These are phyloP conservation scores for Salvia miltiorrhiza DNA, from an alignment of 257 asterid genomes.

Conservation along the genomic window DNA sequence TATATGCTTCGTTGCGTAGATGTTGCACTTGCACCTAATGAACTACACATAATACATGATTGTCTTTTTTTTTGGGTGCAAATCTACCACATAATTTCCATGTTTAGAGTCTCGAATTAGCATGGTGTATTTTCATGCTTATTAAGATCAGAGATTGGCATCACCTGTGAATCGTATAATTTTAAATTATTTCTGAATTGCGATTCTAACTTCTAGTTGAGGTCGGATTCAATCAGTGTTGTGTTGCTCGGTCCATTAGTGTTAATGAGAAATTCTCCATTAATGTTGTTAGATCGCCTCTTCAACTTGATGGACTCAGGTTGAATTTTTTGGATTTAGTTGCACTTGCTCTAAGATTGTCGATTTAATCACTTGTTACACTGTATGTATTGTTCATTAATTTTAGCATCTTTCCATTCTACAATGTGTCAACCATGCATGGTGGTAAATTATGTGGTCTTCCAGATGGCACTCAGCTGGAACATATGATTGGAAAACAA, in stretches of 20 bases:
- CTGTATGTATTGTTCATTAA: not conserved
- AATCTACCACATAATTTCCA: no score
- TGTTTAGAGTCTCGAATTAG: no score
- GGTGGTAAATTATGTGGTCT: not conserved
- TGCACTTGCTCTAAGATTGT: not conserved
- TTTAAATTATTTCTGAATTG: no score
- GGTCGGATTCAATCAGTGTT: no score
- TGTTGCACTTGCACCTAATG: no score
- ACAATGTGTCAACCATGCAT: not conserved
- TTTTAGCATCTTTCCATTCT: not conserved
- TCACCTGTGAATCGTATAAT: not conserved
- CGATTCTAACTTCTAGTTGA: no score
- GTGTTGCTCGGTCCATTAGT: not conserved
- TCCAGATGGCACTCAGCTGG: slow-evolving; percentile 51
- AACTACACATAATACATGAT: no score
- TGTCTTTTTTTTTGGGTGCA: no score
- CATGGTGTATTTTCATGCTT: no score
- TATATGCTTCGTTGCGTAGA: no score
- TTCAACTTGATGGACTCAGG: no score
- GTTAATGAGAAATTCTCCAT: not conserved
- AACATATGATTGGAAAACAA: slow-evolving; percentile 56
- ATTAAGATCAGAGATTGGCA: not conserved
- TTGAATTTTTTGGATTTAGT: not conserved
- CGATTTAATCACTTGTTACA: not conserved
- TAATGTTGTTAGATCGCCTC: not conserved